These are phyloP conservation scores for Phyllosticta paracitricarpa DNA, from an alignment of 2,329 filamentous ascomycete species.

Conservation along the genomic window DNA sequence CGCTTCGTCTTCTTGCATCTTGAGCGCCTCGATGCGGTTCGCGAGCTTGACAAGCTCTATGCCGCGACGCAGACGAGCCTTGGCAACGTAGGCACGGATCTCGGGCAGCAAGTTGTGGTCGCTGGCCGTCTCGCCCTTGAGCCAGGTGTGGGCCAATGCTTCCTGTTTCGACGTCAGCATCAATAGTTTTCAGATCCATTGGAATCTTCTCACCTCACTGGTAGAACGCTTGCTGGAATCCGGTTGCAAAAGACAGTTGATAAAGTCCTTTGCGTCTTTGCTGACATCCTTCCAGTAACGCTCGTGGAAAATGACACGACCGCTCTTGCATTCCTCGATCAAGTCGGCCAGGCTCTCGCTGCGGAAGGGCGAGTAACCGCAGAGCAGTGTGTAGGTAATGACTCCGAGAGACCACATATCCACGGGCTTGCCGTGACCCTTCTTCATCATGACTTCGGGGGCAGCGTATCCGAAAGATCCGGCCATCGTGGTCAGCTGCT, in stretches of 20 bases:
- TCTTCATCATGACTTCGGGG: slow-evolving; percentile 96
- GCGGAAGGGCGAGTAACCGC: slow-evolving; percentile 95
- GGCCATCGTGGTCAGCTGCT: slow-evolving; percentile 95
- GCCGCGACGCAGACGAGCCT: slow-evolving; percentile 80
- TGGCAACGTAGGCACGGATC: slow-evolving; percentile 87
- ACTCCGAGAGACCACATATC: slow-evolving; percentile 99
- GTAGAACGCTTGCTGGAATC: slow-evolving; percentile 66
- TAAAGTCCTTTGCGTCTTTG: slow-evolving; percentile 90
- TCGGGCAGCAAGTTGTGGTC: slow-evolving; percentile 97
- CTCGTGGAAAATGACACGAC: slow-evolving; percentile 86
- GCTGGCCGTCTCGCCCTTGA: slow-evolving; percentile 80
- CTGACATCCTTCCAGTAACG: slow-evolving; percentile 98
- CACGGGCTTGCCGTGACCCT: slow-evolving; percentile 93
- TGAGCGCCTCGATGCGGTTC: slow-evolving; percentile 90
- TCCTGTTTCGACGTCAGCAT: slow-evolving; percentile 39
- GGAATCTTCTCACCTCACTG: slow-evolving; percentile 52
- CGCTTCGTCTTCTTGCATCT: slow-evolving; percentile 83
- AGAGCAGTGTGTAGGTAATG: slow-evolving; percentile 96
- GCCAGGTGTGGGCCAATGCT: slow-evolving; percentile 75
- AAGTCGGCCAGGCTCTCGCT: slow-evolving; percentile 88
- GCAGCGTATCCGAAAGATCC: slow-evolving; percentile 97
- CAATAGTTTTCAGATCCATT: neutral
- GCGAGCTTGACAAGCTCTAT: slow-evolving; percentile 94
- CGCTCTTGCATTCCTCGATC: slow-evolving; percentile 84
- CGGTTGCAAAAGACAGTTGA: slow-evolving; percentile 68